Base-by-base conservation (phyloP, 345 rosid genomes). In the Rhodamnia rubescens region DNA sequence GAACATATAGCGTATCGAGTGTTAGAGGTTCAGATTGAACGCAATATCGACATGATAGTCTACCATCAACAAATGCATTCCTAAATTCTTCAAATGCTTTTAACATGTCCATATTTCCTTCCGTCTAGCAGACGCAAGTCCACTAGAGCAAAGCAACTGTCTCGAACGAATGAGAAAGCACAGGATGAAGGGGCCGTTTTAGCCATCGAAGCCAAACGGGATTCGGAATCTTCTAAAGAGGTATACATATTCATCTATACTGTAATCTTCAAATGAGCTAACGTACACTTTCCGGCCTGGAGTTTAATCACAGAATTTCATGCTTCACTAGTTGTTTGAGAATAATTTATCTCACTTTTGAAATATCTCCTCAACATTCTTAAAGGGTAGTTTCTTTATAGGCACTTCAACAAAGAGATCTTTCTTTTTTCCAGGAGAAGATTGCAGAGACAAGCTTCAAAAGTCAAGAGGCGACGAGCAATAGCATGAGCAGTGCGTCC, bases 141-240 rank as follows among this genome's bases (percentile, higher is more conserved):
- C 78, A 52, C 50, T 3, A 84, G 80, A 57, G 53, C 32, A 49
- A 90, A 90, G 90, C 87, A 85, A 16, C 61, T 86, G 32, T 84
- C 88, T 59, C 82, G 44, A 36, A 80, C 16, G 74, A 90, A n/a
- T 5, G 81, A 36, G 51, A 82, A 88, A 88, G 87, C 42, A 54
- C 88, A 88, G 16, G 51, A 84, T 14, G 88, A 42, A 49, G 89
- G 82, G 83, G 85, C 74, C 11, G 3, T 50, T 29, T 36, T 74
- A 81, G 54, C 85, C n/a, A 83, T 84, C 15, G 82, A 32, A 59
- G 52, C 59, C 52, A 92, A 87, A 86, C 88, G 47, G 75, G 89
- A 86, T 26, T 59, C 88, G 44, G 91, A 91, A 83, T 88, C 92
- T 84, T 90, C 90, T 49, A 92, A 86, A 87, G 92, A 92, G 93